These are phyloP conservation scores for Gomphus bonarii DNA, from an alignment of 1,284 basidiomycete species.

Conservation along the genomic window DNA sequence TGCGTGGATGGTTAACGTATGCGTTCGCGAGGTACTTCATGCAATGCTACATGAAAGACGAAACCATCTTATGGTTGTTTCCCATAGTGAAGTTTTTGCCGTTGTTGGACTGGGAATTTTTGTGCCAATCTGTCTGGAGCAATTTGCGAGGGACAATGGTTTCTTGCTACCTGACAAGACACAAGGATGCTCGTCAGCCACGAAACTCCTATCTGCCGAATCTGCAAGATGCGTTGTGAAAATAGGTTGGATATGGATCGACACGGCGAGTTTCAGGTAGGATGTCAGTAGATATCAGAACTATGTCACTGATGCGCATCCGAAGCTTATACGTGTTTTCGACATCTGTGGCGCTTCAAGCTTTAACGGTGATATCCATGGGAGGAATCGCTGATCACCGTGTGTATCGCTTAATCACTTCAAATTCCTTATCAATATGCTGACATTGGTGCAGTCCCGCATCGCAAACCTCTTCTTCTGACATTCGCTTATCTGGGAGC, in stretches of 20 bases:
- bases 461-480: constrained; percentile 70
- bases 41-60: background rate
- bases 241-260: constrained; percentile 72
- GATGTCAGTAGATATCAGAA: constrained; percentile 16
- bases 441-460: constrained; percentile 39
- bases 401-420: constrained; percentile 29
- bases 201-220: constrained; percentile 17
- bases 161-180: constrained; percentile 54
- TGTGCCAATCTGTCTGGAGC: constrained; percentile 72
- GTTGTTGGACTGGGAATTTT: constrained; percentile 74
- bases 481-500: constrained; percentile 66
- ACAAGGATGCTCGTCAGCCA: constrained; percentile 32
- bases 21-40: constrained; percentile 57
- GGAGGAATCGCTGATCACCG: constrained; percentile 81
- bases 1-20: constrained; percentile 67
- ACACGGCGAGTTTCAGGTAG: constrained; percentile 81
- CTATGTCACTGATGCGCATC: constrained; percentile 5
- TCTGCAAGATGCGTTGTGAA: constrained; percentile 58
- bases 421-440: background rate
- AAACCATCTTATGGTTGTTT: constrained; percentile 7
- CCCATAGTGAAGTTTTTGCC: constrained; percentile 65
- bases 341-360: constrained; percentile 76
- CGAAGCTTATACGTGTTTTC: constrained; percentile 79
- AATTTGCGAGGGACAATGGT: constrained; percentile 76
- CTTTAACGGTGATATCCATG: constrained; percentile 83